phyloP scores from a whole-genome alignment of 805 yeast species.

The Metschnikowia arizonensis region DNA sequence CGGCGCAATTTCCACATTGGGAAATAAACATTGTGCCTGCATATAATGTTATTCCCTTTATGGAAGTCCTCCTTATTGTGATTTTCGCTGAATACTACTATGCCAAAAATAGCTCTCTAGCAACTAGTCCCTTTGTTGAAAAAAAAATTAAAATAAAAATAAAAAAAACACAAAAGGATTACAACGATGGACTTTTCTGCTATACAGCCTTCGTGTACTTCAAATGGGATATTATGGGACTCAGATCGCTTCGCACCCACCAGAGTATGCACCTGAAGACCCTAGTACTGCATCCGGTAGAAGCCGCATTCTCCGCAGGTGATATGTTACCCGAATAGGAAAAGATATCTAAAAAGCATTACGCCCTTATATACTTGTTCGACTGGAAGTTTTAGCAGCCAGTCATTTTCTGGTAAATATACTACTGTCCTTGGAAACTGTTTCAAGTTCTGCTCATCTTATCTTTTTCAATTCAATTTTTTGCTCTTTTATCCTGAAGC shows the following conservation, averaged over 20 bases:
- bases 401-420: not conserved
- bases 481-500: not conserved
- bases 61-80: constrained; percentile 1
- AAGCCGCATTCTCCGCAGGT: constrained; percentile 3
- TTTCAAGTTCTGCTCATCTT: not conserved
- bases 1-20: constrained; percentile 4
- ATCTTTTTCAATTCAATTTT: not conserved
- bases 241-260: not conserved
- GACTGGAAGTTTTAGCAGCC: not conserved
- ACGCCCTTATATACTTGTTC: constrained; percentile 4
- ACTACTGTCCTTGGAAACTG: not conserved
- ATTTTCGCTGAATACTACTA: not conserved
- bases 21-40: constrained; percentile 4
- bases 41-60: not conserved
- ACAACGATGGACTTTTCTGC: not conserved
- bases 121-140: not conserved
- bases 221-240: not conserved
- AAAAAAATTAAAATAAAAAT: no score
- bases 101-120: not conserved
- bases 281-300: not conserved
- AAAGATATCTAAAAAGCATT: constrained; percentile 1
- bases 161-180: no score
- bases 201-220: not conserved
- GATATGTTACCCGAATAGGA: constrained; percentile 9
- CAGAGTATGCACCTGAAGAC: not conserved